Base-by-base conservation (phyloP, 1,284 basidiomycete species). In the Malassezia equina region DNA sequence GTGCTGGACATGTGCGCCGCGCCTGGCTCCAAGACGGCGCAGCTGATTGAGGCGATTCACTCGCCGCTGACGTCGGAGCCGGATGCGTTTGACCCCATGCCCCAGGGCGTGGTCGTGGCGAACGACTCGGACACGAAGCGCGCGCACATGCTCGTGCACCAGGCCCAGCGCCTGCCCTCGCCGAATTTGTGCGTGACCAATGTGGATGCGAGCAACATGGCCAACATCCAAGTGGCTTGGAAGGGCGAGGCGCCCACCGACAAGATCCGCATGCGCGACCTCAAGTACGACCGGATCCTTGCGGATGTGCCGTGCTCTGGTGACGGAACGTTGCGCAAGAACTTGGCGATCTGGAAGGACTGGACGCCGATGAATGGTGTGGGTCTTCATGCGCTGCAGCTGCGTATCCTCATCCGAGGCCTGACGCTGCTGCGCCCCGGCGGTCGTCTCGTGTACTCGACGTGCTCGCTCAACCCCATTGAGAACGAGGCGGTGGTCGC, bases 261-360 rank as follows among this genome's bases (percentile, higher is more conserved):
- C 2, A 55, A 60, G 12, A 55, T 68, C 25, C 15, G 53, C 61
- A 76, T 56, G 70, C 70, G 78, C 69, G 76, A 76, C 39, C 79
- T 99, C 55, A 76, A 85, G 54, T 99, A 93, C 69, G 93, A 98
- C 75, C 79, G 93, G 28, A 93, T 99, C 54, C 77, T 99, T 27
- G 93, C 90, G 55, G 94, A 98, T 75, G 94, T 99, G 2, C 94
- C 94, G 4, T 96, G 94, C 76, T 90, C 87, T 64, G 94, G 94
- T 8, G 94, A 99, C 75, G 94, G 91, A 0, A 99, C 94, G 0
- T 76, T 96, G 60, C 79, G 94, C 59, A 98, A 98, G 79, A 98
- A 98, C 75, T 75, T 87, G 17, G 87, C 85, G 1, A 94, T 99
- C 55, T 99, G 94, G 94, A 87, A 86, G 73, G 82, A 82, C 51